Evolutionary conservation across 805 yeast genomes (phyloP).

Genomic region (Barnettozyma siamensis): DNA sequence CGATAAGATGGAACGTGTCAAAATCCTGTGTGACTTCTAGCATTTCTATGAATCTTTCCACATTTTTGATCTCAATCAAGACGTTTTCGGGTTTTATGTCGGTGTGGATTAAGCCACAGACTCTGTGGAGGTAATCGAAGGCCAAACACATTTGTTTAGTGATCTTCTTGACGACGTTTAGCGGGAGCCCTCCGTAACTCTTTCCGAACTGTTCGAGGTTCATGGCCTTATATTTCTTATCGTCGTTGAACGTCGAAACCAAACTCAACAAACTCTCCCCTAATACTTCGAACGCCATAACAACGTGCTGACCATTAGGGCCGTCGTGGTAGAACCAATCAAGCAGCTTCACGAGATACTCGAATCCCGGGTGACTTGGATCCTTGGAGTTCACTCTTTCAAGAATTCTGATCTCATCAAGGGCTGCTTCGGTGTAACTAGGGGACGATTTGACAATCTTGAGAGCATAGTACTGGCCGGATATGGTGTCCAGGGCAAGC

Average conservation of each 20-base stretch:
- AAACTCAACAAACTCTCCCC: constrained; percentile 55
- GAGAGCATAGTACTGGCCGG: constrained; percentile 48
- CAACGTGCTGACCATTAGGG: constrained; percentile 58
- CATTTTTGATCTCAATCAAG: constrained; percentile 47
- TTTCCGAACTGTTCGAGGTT: constrained; percentile 26
- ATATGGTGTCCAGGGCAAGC: constrained; percentile 42
- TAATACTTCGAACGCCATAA: constrained; percentile 61
- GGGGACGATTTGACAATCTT: constrained; percentile 53
- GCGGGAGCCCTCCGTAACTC: constrained; percentile 48
- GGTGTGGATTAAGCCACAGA: constrained; percentile 66
- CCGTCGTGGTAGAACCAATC: constrained; percentile 54
- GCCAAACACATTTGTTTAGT: constrained; percentile 50
- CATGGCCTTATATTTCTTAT: not conserved
- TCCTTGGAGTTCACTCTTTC: constrained; percentile 28
- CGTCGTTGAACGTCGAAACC: constrained; percentile 34
- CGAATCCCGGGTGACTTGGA: constrained; percentile 42
- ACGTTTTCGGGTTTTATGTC: constrained; percentile 76
- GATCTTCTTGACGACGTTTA: constrained; percentile 48
- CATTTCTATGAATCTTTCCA: constrained; percentile 39
- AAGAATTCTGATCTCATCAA: constrained; percentile 53
- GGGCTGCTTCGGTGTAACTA: constrained; percentile 56
- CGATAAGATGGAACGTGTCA: constrained; percentile 13
- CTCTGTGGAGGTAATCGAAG: constrained; percentile 51
- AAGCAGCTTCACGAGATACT: constrained; percentile 44
- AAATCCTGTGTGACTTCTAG: constrained; percentile 1